Base-by-base conservation (phyloP, 352 stramenopile species). In the Pythium coloratum region DNA sequence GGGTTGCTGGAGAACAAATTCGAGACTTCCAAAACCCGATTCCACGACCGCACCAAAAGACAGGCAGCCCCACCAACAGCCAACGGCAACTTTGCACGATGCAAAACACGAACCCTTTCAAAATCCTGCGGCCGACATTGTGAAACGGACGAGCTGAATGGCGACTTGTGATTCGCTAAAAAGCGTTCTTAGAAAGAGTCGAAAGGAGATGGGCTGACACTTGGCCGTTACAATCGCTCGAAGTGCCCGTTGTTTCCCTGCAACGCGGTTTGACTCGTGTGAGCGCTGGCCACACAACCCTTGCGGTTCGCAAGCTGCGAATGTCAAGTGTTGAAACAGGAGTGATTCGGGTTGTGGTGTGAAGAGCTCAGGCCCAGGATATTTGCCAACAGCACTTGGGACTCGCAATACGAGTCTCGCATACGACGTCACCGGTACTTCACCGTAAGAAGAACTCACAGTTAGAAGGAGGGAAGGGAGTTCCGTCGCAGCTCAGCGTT, bases 81-180 rank as follows among this genome's bases (percentile, higher is more conserved):
- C 33, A 61, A 61, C 55, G 38, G 38, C 55, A 61, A 49, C 55
- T 50, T 50, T 20, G 42, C 42, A 50, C 16, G 33, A 38, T 10
- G 33, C 42, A 50, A 36, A 36, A 34, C 24, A 36, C 49, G 24
- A 56, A 55, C 57, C 40, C 42, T 34, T 55, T 32, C 42, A 50
- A 50, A 50, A 50, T 50, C 42, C 42, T 9, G 26, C 13, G 4
- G 3, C 42, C 13, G 18, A 14, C 10, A 50, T 71, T 66, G 57
- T 63, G 65, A 71, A 71, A 71, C 65, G 65, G 65, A 71, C 65
- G 53, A 18, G 26, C 14, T 16, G 28, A 54, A 62, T 57, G 24
- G 54, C 42, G 42, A 16, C 14, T 3, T 33, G 2, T 55, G 51
- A 59, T 71, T 71, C 58, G 65, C 14, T n/a, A 38, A 63, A 71